Conservation (phyloP, 2,329 filamentous ascomycete genomes). For the Moelleriella libera region DNA sequence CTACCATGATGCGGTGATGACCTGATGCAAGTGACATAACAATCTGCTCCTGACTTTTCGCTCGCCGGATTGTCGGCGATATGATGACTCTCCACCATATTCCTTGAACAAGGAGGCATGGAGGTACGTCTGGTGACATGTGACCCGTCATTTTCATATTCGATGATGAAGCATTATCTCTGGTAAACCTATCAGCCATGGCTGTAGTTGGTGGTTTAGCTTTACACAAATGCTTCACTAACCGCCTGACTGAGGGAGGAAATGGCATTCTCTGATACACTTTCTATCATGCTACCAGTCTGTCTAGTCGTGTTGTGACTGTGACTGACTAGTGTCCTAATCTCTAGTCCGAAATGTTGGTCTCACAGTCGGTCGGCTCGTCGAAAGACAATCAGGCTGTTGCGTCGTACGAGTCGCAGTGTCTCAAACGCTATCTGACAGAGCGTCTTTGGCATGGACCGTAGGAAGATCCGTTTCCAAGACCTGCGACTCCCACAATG, state of each 20-base stretch:
- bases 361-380: too few species aligned
- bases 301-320: background rate
- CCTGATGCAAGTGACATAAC: slow-evolving; percentile 49
- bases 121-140: too few species aligned
- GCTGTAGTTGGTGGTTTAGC: slow-evolving; percentile 10
- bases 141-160: background rate
- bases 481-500: too few species aligned
- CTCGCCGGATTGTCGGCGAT: too few species aligned
- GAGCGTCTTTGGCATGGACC: too few species aligned
- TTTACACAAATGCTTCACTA: slow-evolving; percentile 11
- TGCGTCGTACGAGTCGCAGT: too few species aligned
- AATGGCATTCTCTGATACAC: slow-evolving; percentile 7
- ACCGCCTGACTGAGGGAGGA: slow-evolving; percentile 17
- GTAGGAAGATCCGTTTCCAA: too few species aligned
- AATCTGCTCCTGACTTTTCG: background rate
- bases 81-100: too few species aligned
- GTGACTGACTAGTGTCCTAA: background rate
- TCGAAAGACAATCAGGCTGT: too few species aligned
- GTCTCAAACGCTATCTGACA: too few species aligned
- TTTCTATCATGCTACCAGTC: background rate
- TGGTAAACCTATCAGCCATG: slow-evolving; percentile 25
- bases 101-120: too few species aligned
- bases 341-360: too few species aligned
- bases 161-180: slow-evolving; percentile 24
- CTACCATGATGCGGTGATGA: slow-evolving; percentile 55